Evolutionary conservation across 208 protist species (phyloP), one percentile per base, ranked within the genome.

Genomic region (Kentomonas sorsogonicus): DNA sequence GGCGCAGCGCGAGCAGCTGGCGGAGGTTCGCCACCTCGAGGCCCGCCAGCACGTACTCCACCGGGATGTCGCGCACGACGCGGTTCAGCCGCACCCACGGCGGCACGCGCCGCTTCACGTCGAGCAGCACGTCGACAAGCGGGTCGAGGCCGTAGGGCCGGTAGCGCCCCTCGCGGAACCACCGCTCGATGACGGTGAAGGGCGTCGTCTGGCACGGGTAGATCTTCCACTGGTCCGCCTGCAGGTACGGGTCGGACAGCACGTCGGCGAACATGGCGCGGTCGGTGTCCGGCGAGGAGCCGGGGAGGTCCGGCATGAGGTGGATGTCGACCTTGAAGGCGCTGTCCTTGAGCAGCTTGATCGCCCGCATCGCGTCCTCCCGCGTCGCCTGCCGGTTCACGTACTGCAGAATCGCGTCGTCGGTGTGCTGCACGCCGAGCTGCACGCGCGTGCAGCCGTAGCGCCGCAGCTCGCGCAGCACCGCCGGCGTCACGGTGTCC

Each of bases 181-280:
- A 96, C 66, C 99, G 78, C 73, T 98, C 97, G 67, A 97, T 87
- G 20, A 96, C 85, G 5, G 98, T 99, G 58, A 98, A 99, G 26
- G 98, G 89, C 29, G 99, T 99, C 3, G 99, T 98, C n/a, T 99
- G 84, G 15, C 97, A 99, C 10, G 98, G 98, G 76, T 99, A 99
- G 5, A 99, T 82, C 67, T 99, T 98, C 61, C 99, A 90, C 55
- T 99, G 98, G 54, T 99, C 98, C 3, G 94, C 83, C 48, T 98
- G 87, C 60, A 99, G 96, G 20, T 85, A 83, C 1, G 96, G 93
- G 33, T 96, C 98, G 55, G 89, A 69, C 48, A 99, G 93, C 18
- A 98, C 91, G 56, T 98, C 95, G 47, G 90, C 79, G 60, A 98
- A 98, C 72, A 96, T 95, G 34, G 72, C 68, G 27, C 96, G 77